These are phyloP conservation scores for Pestalotiopsis sp. DNA, from an alignment of 2,329 filamentous ascomycete genomes.

Conservation along the genomic window DNA sequence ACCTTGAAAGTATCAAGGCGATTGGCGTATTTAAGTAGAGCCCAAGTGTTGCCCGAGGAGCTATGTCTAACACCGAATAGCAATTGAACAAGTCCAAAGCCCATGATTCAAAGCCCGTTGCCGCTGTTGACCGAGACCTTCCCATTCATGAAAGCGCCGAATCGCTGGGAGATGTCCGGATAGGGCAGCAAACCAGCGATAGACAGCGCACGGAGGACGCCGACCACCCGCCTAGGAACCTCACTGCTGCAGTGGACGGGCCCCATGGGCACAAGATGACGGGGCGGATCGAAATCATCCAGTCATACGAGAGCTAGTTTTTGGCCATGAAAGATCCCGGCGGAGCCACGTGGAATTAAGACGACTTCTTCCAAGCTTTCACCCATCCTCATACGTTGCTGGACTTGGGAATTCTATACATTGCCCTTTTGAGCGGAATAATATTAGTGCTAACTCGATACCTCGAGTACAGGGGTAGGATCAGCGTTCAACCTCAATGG, in stretches of 20 bases:
- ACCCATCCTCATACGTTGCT: background rate
- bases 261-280: background rate
- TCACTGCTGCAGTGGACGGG: background rate
- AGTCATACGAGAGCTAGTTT: conserved; percentile 8
- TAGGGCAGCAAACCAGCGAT: background rate
- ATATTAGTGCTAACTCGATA: background rate
- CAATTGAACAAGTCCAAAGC: background rate
- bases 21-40: conserved; percentile 1
- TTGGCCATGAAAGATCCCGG: background rate
- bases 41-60: background rate
- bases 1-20: background rate
- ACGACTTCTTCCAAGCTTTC: background rate
- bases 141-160: conserved; percentile 16
- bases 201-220: conserved; percentile 5
- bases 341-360: background rate
- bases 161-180: conserved; percentile 10
- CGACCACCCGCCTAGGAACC: conserved; percentile 4
- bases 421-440: background rate
- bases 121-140: conserved; percentile 25
- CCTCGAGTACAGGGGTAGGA: background rate
- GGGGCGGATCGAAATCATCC: background rate
- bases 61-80: background rate
- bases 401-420: background rate
- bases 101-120: background rate
- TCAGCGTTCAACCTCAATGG: background rate